phyloP scores from a whole-genome alignment of 257 asterid genomes.

The Ligustrum vulgare region DNA sequence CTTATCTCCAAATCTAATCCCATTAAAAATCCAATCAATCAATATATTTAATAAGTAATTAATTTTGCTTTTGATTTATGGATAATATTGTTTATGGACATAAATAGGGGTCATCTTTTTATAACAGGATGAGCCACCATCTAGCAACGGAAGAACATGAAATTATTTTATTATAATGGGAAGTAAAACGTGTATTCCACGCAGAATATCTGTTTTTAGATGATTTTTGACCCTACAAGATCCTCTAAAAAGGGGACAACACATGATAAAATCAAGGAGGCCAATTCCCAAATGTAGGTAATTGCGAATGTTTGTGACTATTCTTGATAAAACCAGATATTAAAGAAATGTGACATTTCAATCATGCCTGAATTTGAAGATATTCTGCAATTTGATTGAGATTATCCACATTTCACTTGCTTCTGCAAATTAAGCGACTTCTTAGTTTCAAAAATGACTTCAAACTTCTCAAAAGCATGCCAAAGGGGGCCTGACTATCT shows the following conservation, averaged over 20 bases:
- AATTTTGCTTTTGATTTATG: not conserved
- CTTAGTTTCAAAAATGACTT: too few species aligned
- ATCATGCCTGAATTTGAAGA: conserved; percentile 6
- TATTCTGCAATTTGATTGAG: too few species aligned
- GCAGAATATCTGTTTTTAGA: not conserved
- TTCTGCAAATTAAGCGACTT: too few species aligned
- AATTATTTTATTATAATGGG: not conserved
- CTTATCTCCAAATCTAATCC: conserved; percentile 19
- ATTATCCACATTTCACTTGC: too few species aligned
- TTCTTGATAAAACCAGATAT: not conserved
- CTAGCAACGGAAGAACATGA: not conserved
- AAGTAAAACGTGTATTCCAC: not conserved
- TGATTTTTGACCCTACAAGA: conserved; percentile 15
- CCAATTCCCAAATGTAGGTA: not conserved
- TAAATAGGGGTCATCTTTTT: not conserved
- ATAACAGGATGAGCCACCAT: conserved; percentile 5
- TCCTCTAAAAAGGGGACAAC: not conserved
- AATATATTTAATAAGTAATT: not conserved
- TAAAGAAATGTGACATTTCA: not conserved
- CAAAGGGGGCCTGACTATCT: not conserved
- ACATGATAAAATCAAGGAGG: not conserved
- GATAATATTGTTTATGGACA: conserved; percentile 2
- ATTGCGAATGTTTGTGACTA: not conserved
- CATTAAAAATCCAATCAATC: conserved; percentile 3
- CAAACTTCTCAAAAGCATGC: too few species aligned